phyloP scores from a whole-genome alignment of 768 basidiomycete species.

The Mrakia hoshinonis region DNA sequence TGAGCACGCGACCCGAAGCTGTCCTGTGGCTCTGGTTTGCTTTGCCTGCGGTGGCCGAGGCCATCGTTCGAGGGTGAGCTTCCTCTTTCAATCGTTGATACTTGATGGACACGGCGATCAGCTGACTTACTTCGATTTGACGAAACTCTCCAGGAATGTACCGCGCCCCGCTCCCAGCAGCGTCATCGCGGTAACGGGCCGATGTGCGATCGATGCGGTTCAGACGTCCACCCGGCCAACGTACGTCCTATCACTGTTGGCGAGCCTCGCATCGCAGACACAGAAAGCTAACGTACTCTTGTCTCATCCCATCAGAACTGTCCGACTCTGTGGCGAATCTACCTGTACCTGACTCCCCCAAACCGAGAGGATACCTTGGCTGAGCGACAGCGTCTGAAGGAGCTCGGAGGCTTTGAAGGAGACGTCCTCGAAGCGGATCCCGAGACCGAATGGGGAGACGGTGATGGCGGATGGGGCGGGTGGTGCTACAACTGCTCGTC shows the following conservation, averaged over 20 bases:
- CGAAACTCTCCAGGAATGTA: conserved; percentile 10
- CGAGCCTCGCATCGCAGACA: background rate
- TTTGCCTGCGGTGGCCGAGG: conserved; percentile 28
- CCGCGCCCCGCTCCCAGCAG: conserved; percentile 18
- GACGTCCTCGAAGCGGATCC: conserved; percentile 23
- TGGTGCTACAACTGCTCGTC: conserved; percentile 29
- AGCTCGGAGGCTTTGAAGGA: conserved; percentile 28
- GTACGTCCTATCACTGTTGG: background rate
- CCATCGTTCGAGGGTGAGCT: conserved; percentile 24
- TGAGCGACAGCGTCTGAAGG: conserved; percentile 9
- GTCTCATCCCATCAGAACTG: conserved; percentile 17
- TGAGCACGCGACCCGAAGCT: conserved; percentile 26
- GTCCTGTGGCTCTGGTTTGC: conserved; percentile 28
- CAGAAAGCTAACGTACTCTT: background rate
- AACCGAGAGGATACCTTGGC: conserved; percentile 15
- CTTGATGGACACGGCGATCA: background rate
- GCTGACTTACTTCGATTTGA: background rate
- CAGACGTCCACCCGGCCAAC: conserved; percentile 27
- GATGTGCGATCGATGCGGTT: conserved; percentile 28
- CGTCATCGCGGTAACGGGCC: conserved; percentile 22
- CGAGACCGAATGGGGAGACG: conserved; percentile 9
- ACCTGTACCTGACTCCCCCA: conserved; percentile 23
- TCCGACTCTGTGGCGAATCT: conserved; percentile 29
- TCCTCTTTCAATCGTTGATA: too few relatives aligned
- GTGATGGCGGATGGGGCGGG: conserved; percentile 18